Evolutionary conservation across 148 eudicot genomes (phyloP).

Genomic region (Bassia scoparia): DNA sequence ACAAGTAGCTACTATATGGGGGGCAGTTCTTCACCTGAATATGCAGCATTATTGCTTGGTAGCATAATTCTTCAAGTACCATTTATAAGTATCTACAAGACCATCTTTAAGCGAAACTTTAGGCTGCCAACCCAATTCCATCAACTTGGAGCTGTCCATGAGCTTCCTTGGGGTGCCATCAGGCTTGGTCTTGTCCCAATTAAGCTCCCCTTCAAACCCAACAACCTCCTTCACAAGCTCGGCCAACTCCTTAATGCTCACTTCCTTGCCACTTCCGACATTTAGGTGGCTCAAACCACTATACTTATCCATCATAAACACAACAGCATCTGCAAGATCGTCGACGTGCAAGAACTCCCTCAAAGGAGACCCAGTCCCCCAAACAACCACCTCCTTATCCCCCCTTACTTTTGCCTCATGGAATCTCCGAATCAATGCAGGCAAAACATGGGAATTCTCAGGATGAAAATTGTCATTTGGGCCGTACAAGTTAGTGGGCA

Average conservation of each 20-base stretch:
- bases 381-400: slow-evolving; percentile 78
- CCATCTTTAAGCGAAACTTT: slow-evolving; percentile 80
- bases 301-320: slow-evolving; percentile 73
- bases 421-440: slow-evolving; percentile 79
- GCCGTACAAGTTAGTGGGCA: slow-evolving; percentile 97
- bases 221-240: slow-evolving; percentile 95
- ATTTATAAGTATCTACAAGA: slow-evolving; percentile 71
- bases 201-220: slow-evolving; percentile 73
- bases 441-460: slow-evolving; percentile 90
- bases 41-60: slow-evolving; percentile 37
- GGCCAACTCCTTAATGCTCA: slow-evolving; percentile 81
- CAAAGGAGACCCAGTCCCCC: slow-evolving; percentile 90
- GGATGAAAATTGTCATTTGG: slow-evolving; percentile 96
- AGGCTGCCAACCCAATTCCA: slow-evolving; percentile 76
- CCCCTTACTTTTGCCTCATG: slow-evolving; percentile 74
- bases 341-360: slow-evolving; percentile 94
- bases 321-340: slow-evolving; percentile 78
- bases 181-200: slow-evolving; percentile 82
- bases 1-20: background rate
- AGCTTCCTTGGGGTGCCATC: slow-evolving; percentile 99
- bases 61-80: slow-evolving; percentile 76
- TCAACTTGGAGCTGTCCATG: slow-evolving; percentile 79
- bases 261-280: slow-evolving; percentile 98
- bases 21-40: slow-evolving; percentile 15
- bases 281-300: slow-evolving; percentile 83